Evolutionary conservation across 1,284 basidiomycete genomes (phyloP), one percentile per base, ranked within the genome.

Genomic region (Inonotus hispidus): DNA sequence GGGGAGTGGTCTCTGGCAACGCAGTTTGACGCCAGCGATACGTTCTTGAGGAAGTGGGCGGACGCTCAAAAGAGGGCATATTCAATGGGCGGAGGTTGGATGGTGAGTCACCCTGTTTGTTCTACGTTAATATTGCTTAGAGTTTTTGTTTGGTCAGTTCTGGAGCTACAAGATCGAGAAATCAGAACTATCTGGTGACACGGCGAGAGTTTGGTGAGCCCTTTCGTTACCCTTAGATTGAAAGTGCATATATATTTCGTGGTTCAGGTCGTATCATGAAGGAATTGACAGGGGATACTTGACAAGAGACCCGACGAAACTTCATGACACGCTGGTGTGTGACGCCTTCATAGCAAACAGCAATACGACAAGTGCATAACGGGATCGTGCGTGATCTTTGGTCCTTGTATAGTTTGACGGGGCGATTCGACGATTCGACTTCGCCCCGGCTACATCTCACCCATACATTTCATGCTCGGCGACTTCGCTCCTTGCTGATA

Each of bases 81-180:
- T 63, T 79, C 77, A 59, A 70, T 86, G 66, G 80, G 80, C 39
- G 78, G 79, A 2, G 88, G 88, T 21, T 92, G 88, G 87, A 78
- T 89, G 47, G 87, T 88, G 68, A 71, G 77, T 77, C 25, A 11
- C 46, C n/a, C n/a, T 35, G 11, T 19, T 21, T 43, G 27, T 23
- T 19, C 14, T n/a, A 14, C 14, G 39, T 11, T 4, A n/a, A 57
- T 1, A 2, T 1, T 21, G 7, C 16, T 4, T 7, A 43, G 41
- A 14, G n/a, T 7, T 43, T 21, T 21, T 43, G 7, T 7, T 21
- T 43, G 41, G 43, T 21, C 35, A 89, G 85, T 90, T 84, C 73
- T 91, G 89, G 88, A 90, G 82, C 71, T 90, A 90, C 74, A 87
- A 87, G 67, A 76, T 85, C 13, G 89, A 90, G 69, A 77, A 73